phyloP scores from a whole-genome alignment of 805 yeast genomes.

The Saccharomycopsis fermentans region DNA sequence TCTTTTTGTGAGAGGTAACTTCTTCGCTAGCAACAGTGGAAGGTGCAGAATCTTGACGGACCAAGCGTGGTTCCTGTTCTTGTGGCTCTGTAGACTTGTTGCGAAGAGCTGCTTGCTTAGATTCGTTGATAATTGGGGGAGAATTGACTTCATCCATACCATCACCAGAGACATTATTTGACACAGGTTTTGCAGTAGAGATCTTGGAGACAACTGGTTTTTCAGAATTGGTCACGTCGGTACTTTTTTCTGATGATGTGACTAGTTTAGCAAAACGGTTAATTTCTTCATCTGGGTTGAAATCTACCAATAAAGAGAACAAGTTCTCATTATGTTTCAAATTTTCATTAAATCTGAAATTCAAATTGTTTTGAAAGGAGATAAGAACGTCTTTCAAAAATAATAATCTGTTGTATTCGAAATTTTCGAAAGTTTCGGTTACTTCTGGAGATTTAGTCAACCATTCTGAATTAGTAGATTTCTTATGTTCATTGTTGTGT shows the following conservation, averaged over 20 bases:
- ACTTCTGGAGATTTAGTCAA: slow-evolving; percentile 12
- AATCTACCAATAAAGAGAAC: slow-evolving; percentile 13
- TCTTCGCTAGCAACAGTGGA: slow-evolving; percentile 10
- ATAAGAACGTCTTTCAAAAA: slow-evolving; percentile 18
- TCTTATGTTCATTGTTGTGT: neutral
- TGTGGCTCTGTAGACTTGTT: neutral
- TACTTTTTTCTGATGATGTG: neutral
- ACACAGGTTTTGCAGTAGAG: neutral
- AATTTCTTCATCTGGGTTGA: slow-evolving; percentile 18
- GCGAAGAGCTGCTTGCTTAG: neutral
- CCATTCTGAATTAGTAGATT: slow-evolving; percentile 11
- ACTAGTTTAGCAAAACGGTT: slow-evolving; percentile 11
- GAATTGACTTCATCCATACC: neutral
- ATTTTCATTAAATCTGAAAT: slow-evolving; percentile 14
- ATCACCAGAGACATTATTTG: neutral
- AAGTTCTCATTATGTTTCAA: slow-evolving; percentile 18
- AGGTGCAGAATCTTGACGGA: slow-evolving; percentile 12
- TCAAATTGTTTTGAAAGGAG: slow-evolving; percentile 15
- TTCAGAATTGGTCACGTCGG: neutral
- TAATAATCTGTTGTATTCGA: slow-evolving; percentile 17
- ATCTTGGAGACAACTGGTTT: neutral
- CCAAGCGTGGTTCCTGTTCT: slow-evolving; percentile 6
- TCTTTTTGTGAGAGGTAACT: slow-evolving; percentile 22
- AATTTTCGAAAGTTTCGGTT: slow-evolving; percentile 16
- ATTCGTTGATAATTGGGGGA: slow-evolving; percentile 5